Conservation (phyloP, 2,329 filamentous ascomycete genomes). For the Penicillium brevicompactum region DNA sequence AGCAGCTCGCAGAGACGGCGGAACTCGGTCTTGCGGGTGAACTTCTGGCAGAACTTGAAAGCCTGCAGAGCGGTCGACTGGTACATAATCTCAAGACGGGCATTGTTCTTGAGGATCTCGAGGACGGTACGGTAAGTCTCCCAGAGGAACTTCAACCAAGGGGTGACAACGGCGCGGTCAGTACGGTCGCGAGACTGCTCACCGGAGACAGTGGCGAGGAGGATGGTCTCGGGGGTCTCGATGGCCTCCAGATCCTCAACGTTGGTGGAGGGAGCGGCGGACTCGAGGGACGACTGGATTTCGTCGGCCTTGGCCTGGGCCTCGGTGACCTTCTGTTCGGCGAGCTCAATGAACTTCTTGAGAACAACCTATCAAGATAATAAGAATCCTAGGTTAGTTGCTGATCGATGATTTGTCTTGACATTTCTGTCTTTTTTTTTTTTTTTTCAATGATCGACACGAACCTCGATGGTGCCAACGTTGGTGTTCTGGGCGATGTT, state of each 20-base stretch:
- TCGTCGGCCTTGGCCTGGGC: conserved; percentile 96
- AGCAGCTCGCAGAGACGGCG: conserved; percentile 96
- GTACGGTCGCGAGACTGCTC: conserved; percentile 97
- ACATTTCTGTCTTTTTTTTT: not conserved
- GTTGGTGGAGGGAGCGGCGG: conserved; percentile 69
- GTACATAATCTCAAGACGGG: conserved; percentile 94
- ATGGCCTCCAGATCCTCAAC: conserved; percentile 95
- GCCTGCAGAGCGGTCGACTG: conserved; percentile 97
- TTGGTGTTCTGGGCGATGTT: conserved; percentile 99
- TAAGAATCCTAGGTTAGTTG: conserved; percentile 35
- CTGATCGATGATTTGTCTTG: not conserved
- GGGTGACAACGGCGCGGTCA: conserved; percentile 95
- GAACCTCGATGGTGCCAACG: conserved; percentile 83
- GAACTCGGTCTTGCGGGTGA: conserved; percentile 98
- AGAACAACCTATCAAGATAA: conserved; percentile 66
- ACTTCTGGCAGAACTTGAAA: conserved; percentile 98
- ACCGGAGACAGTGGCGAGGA: conserved; percentile 94
- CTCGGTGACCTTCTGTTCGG: conserved; percentile 92
- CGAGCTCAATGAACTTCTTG: conserved; percentile 96
- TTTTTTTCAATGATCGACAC: conserved; percentile 48
- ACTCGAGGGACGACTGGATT: conserved; percentile 84
- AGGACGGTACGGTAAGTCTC: conserved; percentile 98
- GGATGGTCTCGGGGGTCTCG: conserved; percentile 96
- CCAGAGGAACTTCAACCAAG: conserved; percentile 99
- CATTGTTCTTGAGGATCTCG: conserved; percentile 99